These are phyloP conservation scores for Pseudogymnoascus sp. DNA, from an alignment of 2,329 filamentous ascomycete species.

Conservation along the genomic window DNA sequence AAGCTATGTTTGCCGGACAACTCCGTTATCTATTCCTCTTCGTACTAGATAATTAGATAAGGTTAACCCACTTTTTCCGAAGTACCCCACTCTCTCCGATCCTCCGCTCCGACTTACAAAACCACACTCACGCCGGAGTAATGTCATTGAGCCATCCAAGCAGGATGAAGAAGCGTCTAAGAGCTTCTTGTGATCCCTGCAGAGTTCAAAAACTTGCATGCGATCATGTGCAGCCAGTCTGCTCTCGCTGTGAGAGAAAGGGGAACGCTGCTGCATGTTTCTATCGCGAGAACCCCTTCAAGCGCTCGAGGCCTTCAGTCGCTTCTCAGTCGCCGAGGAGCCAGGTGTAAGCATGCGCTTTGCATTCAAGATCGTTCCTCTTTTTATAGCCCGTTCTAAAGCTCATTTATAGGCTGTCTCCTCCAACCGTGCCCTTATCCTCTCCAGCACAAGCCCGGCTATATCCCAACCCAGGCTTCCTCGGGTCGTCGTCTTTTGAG, in stretches of 20 bases:
- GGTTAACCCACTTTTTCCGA: neutral
- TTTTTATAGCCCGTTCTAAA: neutral
- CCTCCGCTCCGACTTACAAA: neutral
- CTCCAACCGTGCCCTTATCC: neutral
- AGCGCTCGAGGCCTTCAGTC: neutral
- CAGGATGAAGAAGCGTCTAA: neutral
- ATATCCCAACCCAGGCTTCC: neutral
- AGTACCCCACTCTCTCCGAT: neutral
- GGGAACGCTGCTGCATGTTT: neutral
- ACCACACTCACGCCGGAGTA: neutral
- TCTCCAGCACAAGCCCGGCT: neutral
- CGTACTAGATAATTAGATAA: neutral
- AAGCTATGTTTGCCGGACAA: neutral
- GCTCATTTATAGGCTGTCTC: neutral
- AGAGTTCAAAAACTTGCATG: neutral
- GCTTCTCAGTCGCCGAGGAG: neutral
- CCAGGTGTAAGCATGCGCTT: neutral
- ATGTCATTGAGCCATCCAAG: neutral
- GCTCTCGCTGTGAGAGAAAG: neutral
- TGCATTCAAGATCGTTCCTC: neutral
- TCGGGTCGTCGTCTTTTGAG: neutral
- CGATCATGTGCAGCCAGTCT: neutral
- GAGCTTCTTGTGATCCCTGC: neutral
- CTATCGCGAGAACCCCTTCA: neutral
- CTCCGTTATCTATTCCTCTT: neutral